Base-by-base conservation (phyloP, 176 grass and related monocot species). In the Phoenix dactylifera region DNA sequence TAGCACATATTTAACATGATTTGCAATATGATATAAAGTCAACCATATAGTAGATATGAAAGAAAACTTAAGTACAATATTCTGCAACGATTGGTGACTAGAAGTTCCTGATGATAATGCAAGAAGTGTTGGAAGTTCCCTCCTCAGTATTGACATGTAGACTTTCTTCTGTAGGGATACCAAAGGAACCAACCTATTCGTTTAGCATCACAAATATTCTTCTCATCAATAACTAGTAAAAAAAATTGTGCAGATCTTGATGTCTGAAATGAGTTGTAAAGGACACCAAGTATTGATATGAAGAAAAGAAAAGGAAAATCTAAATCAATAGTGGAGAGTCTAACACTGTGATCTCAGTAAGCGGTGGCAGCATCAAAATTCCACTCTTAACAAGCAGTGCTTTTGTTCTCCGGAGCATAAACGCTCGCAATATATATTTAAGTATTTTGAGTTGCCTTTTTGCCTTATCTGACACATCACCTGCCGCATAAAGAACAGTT, bases 381-480 rank as follows among this genome's bases (percentile, higher is more conserved):
- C 91, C 86, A 25, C 61, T 85, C 75, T 87, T 44, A 44, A 96
- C 74, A 69, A 96, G 80, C 72, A 82, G 62, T 51, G 75, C 60
- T 82, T 96, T 96, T 74, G 91, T 96, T 51, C 86, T 67, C 44
- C 80, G 78, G 23, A 96, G 80, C 91, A 96, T 90, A 90, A 96
- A 90, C 79, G 86, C 91, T 65, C 57, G 83, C 63, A 96, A 55
- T 72, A 90, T 59, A 77, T 87, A 75, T 78, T 86, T 96, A 50
- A 96, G 81, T 65, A 81, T 61, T 83, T 79, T 80, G 65, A 82
- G 85, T 85, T 96, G 84, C 63, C 54, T 68, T 71, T 85, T 87
- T 60, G 74, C 77, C 56, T 52, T 72, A 63, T 64, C 60, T 76
- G 69, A 64, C 82, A 85, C 80, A 28, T 29, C 62, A 71, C 75